Percentiles rank a stretch among this genome's conserved stretches.
These are phyloP conservation scores for Fagopyrum esculentum DNA, from an alignment of 148 eudicot species.

Conservation along the genomic window DNA sequence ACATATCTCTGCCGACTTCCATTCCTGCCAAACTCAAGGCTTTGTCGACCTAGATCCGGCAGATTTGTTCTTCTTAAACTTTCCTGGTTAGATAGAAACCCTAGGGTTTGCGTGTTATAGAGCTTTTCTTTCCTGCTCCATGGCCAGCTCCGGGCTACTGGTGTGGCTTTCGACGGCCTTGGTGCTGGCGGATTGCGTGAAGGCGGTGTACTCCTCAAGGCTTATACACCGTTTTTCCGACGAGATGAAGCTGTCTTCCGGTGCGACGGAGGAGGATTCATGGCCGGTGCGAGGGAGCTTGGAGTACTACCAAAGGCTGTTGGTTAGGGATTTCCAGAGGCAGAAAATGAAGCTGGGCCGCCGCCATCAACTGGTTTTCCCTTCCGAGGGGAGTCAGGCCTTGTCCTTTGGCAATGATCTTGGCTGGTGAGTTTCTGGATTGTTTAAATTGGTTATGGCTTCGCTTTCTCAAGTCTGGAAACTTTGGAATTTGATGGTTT, in stretches of 20 bases:
- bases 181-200: neutral
- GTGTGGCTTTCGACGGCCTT: slow-evolving; percentile 13
- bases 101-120: neutral
- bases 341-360: slow-evolving; percentile 60
- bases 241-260: slow-evolving; percentile 39
- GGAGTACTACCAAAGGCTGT: slow-evolving; percentile 50
- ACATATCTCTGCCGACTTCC: neutral
- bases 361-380: slow-evolving; percentile 42
- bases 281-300: slow-evolving; percentile 48
- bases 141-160: slow-evolving; percentile 1
- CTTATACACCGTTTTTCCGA: slow-evolving; percentile 75
- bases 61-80: neutral
- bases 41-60: neutral
- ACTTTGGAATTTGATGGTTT: neutral
- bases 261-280: slow-evolving; percentile 10
- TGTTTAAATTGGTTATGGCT: neutral
- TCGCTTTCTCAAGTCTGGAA: neutral
- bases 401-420: slow-evolving; percentile 66
- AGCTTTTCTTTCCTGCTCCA: neutral
- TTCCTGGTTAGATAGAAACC: neutral
- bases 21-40: neutral
- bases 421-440: slow-evolving; percentile 51
- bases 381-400: slow-evolving; percentile 54
- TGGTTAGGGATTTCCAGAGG: slow-evolving; percentile 47
- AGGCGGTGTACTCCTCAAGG: slow-evolving; percentile 39